phyloP scores from a whole-genome alignment of 2,329 filamentous ascomycete species.

The Cytospora chrysosperma region DNA sequence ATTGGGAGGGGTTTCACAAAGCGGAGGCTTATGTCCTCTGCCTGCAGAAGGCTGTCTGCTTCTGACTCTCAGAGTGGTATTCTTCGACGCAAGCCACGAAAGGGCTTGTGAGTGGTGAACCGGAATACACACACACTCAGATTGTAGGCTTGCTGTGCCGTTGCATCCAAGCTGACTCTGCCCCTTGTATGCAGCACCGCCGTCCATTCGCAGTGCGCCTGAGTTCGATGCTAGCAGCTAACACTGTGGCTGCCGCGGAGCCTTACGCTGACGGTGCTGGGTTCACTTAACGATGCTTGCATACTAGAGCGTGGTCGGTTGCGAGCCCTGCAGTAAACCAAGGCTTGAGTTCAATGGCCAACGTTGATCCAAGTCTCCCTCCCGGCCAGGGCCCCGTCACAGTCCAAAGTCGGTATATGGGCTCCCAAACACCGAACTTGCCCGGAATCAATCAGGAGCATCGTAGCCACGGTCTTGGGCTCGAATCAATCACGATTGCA shows the following conservation, averaged over 20 bases:
- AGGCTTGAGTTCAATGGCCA: neutral
- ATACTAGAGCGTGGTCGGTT: neutral
- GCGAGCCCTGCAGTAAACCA: neutral
- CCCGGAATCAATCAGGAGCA: neutral
- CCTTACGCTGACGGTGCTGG: slow-evolving; percentile 8
- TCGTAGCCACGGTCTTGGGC: neutral
- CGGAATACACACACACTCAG: neutral
- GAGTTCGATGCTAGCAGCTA: neutral
- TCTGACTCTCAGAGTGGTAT: slow-evolving; percentile 1
- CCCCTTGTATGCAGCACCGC: slow-evolving; percentile 6
- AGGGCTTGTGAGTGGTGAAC: neutral
- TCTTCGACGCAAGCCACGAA: neutral
- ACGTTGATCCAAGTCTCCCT: neutral
- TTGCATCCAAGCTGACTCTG: neutral
- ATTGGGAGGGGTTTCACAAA: slow-evolving; percentile 1
- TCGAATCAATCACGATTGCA: neutral
- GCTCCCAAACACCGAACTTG: neutral
- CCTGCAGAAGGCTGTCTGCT: slow-evolving; percentile 8
- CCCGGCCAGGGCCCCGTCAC: too few species aligned
- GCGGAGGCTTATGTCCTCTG: neutral
- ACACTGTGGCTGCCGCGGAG: slow-evolving; percentile 11
- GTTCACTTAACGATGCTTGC: slow-evolving; percentile 8
- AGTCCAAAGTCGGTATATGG: neutral
- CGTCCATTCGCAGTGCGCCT: slow-evolving; percentile 1
- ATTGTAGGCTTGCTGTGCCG: slow-evolving; percentile 1